Percentiles rank a stretch among this genome's conserved stretches.
Evolutionary conservation across 495 filamentous ascomycete genomes (phyloP).

Genomic region (Letharia lupina): DNA sequence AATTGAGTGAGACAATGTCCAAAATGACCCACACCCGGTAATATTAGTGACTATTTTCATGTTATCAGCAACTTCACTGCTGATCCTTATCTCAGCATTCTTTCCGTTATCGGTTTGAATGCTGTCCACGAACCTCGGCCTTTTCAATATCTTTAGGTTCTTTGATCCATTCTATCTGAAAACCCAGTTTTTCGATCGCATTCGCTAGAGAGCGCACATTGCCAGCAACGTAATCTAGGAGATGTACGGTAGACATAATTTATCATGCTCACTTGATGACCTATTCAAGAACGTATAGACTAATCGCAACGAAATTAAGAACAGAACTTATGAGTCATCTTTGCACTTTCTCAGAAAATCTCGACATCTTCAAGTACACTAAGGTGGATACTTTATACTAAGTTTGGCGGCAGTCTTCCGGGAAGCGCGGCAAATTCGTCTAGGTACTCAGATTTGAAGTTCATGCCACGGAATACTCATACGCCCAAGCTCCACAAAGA

Average conservation of each 20-base stretch:
- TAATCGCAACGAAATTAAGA: neutral
- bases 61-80: slow-evolving; percentile 11
- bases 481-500: too few species aligned
- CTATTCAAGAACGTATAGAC: neutral
- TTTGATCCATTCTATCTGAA: slow-evolving; percentile 85
- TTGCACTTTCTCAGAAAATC: too few species aligned
- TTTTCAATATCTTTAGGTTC: slow-evolving; percentile 71
- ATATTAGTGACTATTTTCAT: slow-evolving; percentile 49
- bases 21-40: slow-evolving; percentile 95
- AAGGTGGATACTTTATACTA: too few species aligned
- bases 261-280: slow-evolving; percentile 8
- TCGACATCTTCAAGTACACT: too few species aligned
- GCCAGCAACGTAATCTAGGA: slow-evolving; percentile 79
- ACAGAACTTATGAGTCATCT: neutral
- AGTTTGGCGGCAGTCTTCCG: neutral
- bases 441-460: too few species aligned
- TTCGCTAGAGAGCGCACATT: slow-evolving; percentile 94
- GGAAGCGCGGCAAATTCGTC: neutral
- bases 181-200: slow-evolving; percentile 90
- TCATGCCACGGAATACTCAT: too few species aligned
- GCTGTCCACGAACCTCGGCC: slow-evolving; percentile 58
- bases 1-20: slow-evolving; percentile 88
- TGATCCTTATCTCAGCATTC: neutral
- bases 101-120: slow-evolving; percentile 4
- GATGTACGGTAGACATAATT: slow-evolving; percentile 78